Conservation (phyloP, 2,329 filamentous ascomycete genomes). For the Talaromyces sp. region DNA sequence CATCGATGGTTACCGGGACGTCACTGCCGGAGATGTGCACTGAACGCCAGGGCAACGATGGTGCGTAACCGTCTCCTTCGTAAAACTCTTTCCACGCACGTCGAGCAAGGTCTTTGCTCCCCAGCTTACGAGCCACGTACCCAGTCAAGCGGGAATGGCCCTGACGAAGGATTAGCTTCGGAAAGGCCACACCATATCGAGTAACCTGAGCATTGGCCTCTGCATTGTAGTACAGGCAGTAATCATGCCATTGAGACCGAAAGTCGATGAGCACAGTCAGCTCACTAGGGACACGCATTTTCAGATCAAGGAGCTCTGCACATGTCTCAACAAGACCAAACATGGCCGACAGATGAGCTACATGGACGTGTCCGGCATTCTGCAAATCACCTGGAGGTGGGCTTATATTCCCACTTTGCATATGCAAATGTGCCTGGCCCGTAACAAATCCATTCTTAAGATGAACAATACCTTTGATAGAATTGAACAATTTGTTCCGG, state of each 20-base stretch:
- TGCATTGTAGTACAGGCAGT: conserved; percentile 57
- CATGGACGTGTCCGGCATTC: conserved; percentile 50
- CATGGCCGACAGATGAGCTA: conserved; percentile 56
- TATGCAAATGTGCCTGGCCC: conserved; percentile 52
- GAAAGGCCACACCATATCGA: conserved; percentile 52
- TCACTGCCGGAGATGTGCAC: conserved; percentile 42
- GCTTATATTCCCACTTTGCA: conserved; percentile 47
- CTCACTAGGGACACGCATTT: conserved; percentile 37
- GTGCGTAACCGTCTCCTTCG: conserved; percentile 22
- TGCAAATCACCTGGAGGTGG: conserved; percentile 53
- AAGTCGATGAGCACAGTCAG: conserved; percentile 43
- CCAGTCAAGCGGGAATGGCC: conserved; percentile 58
- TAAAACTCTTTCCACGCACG: conserved; percentile 56
- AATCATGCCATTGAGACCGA: conserved; percentile 56
- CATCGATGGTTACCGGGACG: conserved; percentile 50
- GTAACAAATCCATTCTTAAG: conserved; percentile 60
- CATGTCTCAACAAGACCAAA: conserved; percentile 59
- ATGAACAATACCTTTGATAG: conserved; percentile 50
- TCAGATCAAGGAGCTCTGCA: conserved; percentile 53
- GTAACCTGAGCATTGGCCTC: conserved; percentile 48
- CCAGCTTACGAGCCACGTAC: conserved; percentile 46
- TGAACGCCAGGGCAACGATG: conserved; percentile 23
- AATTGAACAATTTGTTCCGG: conserved; percentile 48
- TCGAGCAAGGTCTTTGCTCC: conserved; percentile 48
- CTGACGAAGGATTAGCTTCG: conserved; percentile 50